Base-by-base conservation (phyloP, 2,329 filamentous ascomycete genomes). In the Alternaria infectoria region DNA sequence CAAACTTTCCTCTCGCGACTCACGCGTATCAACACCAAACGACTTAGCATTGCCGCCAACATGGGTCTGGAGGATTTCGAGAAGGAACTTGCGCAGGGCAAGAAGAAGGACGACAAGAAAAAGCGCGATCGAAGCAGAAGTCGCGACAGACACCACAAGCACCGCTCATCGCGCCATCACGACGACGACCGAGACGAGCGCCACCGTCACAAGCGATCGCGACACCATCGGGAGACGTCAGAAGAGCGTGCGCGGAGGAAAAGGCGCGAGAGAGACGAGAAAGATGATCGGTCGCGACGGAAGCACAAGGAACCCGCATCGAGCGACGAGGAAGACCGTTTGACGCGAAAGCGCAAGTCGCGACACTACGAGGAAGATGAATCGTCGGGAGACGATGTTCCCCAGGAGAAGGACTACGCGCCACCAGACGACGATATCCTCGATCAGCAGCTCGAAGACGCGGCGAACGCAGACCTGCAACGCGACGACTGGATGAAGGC, bases 401-500 rank as follows among this genome's bases (percentile, higher is more conserved):
- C 79, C 73, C 75, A 80, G 10, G 80, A 82, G 69, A 86, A 81
- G 72, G 84, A 81, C 71, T 82, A 74, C 45, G 78, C 73, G 58
- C 79, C 80, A 8, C 77, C 81, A 13, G 74, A 77, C n/a, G 81
- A 83, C 46, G 77, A 82, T n/a, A 75, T 79, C 6, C 68, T 83
- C n/a, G 83, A 84, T 57, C 74, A 80, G 32, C 77, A 80, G 62
- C 74, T 82, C 13, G 77, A 81, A 57, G 74, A 80, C 57, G 69
- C 78, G 19, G 74, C 75, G 17, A 66, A 72, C 65, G 69, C 79
- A 75, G 62, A 80, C 1, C 73, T 90, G 30, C 86, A 89, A 69
- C 88, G 96, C 67, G 96, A 98, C 79, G 88, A 91, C 0, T 99
- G 96, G 94, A 99, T 99, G 96, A 90, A 93, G 63, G 91, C 91